Percentiles rank a stretch among this genome's conserved stretches.
phyloP scores from a whole-genome alignment of 495 filamentous ascomycete genomes.

The Clohesyomyces aquaticus region DNA sequence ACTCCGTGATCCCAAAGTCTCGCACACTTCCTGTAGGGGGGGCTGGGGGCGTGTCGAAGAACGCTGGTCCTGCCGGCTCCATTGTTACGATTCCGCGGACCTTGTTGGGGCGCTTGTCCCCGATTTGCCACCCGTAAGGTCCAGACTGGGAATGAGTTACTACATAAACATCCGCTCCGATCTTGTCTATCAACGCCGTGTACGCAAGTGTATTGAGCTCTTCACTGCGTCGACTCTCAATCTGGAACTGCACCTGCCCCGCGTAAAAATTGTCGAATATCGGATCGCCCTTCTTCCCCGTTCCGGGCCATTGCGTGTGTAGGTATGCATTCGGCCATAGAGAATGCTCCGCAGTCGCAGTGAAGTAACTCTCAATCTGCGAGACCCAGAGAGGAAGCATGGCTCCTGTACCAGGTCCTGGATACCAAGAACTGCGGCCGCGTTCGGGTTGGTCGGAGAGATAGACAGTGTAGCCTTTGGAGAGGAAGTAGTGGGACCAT shows the following conservation, averaged over 20 bases:
- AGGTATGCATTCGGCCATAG: slow-evolving; percentile 52
- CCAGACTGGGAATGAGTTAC: slow-evolving; percentile 47
- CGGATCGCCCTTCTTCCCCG: slow-evolving; percentile 50
- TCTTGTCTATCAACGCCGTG: slow-evolving; percentile 45
- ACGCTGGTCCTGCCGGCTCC: slow-evolving; percentile 27
- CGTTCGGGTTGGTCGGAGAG: slow-evolving; percentile 53
- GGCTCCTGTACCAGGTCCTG: slow-evolving; percentile 38
- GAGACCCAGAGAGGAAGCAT: slow-evolving; percentile 46
- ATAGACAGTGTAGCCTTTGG: slow-evolving; percentile 53
- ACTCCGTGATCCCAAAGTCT: slow-evolving; percentile 45
- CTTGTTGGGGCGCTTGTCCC: slow-evolving; percentile 41
- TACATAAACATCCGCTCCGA: slow-evolving; percentile 40
- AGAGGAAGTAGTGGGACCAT: slow-evolving; percentile 55
- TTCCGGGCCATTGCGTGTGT: slow-evolving; percentile 57
- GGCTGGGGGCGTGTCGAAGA: slow-evolving; percentile 11
- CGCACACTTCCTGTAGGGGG: slow-evolving; percentile 3
- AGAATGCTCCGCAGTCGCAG: slow-evolving; percentile 45
- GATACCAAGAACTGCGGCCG: slow-evolving; percentile 50
- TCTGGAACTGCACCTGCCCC: slow-evolving; percentile 42
- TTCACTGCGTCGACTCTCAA: slow-evolving; percentile 34
- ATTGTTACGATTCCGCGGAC: slow-evolving; percentile 21
- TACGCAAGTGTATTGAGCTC: slow-evolving; percentile 38
- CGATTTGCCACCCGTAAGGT: slow-evolving; percentile 43
- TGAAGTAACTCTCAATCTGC: slow-evolving; percentile 50
- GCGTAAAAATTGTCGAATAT: slow-evolving; percentile 54